Conservation (phyloP, 2,329 filamentous ascomycete genomes). For the Clonostachys byssicola region DNA sequence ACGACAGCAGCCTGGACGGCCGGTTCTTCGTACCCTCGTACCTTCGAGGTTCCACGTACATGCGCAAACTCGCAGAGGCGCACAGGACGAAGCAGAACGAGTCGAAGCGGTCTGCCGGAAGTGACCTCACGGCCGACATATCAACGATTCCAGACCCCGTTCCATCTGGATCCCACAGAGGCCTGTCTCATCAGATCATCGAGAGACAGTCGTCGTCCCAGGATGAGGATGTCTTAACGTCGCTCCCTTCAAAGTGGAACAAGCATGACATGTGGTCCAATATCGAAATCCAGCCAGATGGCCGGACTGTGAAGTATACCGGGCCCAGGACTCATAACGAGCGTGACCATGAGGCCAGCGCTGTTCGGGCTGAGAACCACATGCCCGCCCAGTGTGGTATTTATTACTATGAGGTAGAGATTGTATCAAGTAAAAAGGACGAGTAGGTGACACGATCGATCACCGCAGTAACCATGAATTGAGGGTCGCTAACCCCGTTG, state of each 20-base stretch:
- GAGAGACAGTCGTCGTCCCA: slow-evolving; percentile 64
- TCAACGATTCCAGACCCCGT: slow-evolving; percentile 26
- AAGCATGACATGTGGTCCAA: slow-evolving; percentile 68
- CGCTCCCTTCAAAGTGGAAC: slow-evolving; percentile 80
- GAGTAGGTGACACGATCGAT: slow-evolving; percentile 38
- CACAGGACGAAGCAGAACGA: slow-evolving; percentile 58
- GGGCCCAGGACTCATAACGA: slow-evolving; percentile 26
- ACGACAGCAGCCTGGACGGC: slow-evolving; percentile 16
- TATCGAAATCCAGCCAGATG: slow-evolving; percentile 71
- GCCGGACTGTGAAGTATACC: slow-evolving; percentile 65
- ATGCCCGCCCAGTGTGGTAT: slow-evolving; percentile 90
- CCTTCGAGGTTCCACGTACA: slow-evolving; percentile 72
- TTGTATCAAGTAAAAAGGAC: slow-evolving; percentile 45
- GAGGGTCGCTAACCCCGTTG: slow-evolving; percentile 4
- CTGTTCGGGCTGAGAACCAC: slow-evolving; percentile 76
- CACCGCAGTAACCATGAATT: background rate
- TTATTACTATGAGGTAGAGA: slow-evolving; percentile 81
- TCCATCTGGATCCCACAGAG: slow-evolving; percentile 57
- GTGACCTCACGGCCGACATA: slow-evolving; percentile 3
- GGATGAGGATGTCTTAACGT: slow-evolving; percentile 55
- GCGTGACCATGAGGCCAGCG: slow-evolving; percentile 70
- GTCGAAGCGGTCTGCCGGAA: slow-evolving; percentile 21
- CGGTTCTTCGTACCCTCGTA: slow-evolving; percentile 83
- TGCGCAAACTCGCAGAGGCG: slow-evolving; percentile 68
- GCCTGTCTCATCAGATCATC: slow-evolving; percentile 79